Base-by-base conservation (phyloP, 2,329 filamentous ascomycete genomes). In the Mycosphaerella sp. region DNA sequence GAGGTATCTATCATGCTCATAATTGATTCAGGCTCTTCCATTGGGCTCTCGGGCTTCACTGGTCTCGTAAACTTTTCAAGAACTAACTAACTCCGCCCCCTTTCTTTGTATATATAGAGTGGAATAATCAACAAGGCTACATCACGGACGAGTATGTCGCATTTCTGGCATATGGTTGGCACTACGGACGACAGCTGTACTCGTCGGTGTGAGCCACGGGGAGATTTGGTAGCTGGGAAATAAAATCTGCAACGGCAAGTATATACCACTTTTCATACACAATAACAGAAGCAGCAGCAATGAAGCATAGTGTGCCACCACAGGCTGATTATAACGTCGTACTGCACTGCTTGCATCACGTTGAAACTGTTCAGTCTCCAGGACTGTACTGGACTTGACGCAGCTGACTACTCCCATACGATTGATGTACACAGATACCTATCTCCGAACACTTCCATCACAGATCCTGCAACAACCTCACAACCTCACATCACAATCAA, bases 31-130 rank as follows among this genome's bases (percentile, higher is more conserved):
- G 79, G 71, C 65, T 82, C 52, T 80, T 78, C 62, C 79, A 82
- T 64, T 82, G 79, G 70, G 79, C 79, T 13, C 75, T 77, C 2
- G 79, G 79, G 5, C 73, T 80, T 65, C 69, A 78, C 51, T 79
- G 64, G 64, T 62, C 60, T 50, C 53, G 60, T 34, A 62, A 61
- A 44, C 56, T 66, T 41, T 41, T 61, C 44, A 59, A 60, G 52
- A 53, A 58, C 62, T 66, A 55, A 65, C 50, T 21, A 36, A 12
- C 41, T 10, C 2, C 21, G 21, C 21, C 21, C 6, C 6, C 6
- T 21, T 60, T 17, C 43, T n/a, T n/a, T n/a, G n/a, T n/a, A n/a
- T n/a, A n/a, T n/a, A 27, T 50, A 67, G 64, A 65, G 27, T 60
- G 62, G 48, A 58, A 58, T 8, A 58, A 58, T 8, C 50, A 56